These are phyloP conservation scores for Vigna reflexopilosa DNA, from an alignment of 306 rosid genomes.

Conservation along the genomic window DNA sequence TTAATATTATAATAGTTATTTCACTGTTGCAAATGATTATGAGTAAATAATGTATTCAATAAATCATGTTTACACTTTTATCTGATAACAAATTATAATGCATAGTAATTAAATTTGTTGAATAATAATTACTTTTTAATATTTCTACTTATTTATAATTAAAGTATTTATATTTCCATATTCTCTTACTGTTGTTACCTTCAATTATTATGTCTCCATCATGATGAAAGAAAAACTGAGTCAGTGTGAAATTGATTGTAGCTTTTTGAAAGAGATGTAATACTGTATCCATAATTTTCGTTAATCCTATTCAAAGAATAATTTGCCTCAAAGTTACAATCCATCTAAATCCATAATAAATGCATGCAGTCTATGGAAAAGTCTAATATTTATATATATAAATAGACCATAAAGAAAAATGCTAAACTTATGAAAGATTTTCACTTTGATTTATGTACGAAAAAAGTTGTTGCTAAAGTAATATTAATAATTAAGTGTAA, in stretches of 20 bases:
- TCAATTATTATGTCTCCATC: neutral
- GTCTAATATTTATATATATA: neutral
- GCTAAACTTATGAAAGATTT: too few relatives aligned
- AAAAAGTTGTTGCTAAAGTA: neutral
- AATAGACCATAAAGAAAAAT: too few relatives aligned
- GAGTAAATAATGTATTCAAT: neutral
- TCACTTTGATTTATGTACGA: neutral
- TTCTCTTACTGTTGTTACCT: neutral
- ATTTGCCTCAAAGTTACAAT: neutral
- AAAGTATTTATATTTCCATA: neutral
- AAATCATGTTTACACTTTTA: too few relatives aligned
- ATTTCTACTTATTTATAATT: too few relatives aligned
- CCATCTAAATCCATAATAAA: conserved; percentile 4
- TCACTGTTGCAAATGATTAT: neutral
- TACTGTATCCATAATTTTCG: neutral
- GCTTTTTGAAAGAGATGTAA: conserved; percentile 4
- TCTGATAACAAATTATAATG: too few relatives aligned
- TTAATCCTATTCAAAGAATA: neutral
- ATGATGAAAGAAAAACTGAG: neutral
- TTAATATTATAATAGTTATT: neutral
- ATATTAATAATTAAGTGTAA: neutral
- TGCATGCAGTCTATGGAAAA: neutral
- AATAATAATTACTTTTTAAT: too few relatives aligned
- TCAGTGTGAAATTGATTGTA: neutral
- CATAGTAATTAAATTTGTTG: too few relatives aligned